A percentile compares a stretch with the other conserved stretches of the same genome.
Conservation (phyloP, 371 early-diverging fungal species). For the Coemansia sp. region DNA sequence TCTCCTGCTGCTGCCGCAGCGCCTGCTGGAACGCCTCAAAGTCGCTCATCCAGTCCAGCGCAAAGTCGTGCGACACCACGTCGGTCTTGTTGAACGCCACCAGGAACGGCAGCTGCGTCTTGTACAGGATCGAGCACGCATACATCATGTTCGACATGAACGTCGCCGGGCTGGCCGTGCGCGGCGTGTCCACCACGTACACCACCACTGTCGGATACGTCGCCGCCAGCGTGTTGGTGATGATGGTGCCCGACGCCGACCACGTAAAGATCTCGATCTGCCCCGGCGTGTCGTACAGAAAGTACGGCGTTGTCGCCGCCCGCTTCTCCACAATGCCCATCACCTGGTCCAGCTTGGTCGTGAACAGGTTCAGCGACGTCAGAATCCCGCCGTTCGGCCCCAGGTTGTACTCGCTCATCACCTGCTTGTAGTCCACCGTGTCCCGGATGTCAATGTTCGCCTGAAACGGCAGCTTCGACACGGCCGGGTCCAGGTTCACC, state of each 20-base stretch:
- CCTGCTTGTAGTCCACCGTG: constrained; percentile 97
- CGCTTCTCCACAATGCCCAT: constrained; percentile 84
- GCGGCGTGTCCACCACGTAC: constrained; percentile 97
- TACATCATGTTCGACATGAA: constrained; percentile 99
- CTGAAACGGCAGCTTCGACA: constrained; percentile 85
- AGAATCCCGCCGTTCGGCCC: constrained; percentile 99
- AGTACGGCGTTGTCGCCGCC: constrained; percentile 67
- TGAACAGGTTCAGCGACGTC: constrained; percentile 96
- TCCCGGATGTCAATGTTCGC: constrained; percentile 99
- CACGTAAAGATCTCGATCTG: constrained; percentile 99
- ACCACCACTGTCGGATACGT: constrained; percentile 91
- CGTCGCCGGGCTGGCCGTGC: constrained; percentile 90
- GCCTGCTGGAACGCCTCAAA: constrained; percentile 94
- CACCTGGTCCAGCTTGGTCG: constrained; percentile 96
- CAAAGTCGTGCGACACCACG: constrained; percentile 83
- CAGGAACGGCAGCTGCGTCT: constrained; percentile 93
- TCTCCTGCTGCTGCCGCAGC: constrained; percentile 64
- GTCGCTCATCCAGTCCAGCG: constrained; percentile 96
- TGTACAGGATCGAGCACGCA: constrained; percentile 96
- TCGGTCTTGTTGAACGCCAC: constrained; percentile 99
- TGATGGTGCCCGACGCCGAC: constrained; percentile 98
- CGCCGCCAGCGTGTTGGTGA: constrained; percentile 93
- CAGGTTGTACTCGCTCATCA: constrained; percentile 98
- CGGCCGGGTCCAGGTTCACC: constrained; percentile 99
- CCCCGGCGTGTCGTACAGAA: constrained; percentile 94